phyloP scores from a whole-genome alignment of 2,329 filamentous ascomycete species.

The Trichothecium sympodiale region DNA sequence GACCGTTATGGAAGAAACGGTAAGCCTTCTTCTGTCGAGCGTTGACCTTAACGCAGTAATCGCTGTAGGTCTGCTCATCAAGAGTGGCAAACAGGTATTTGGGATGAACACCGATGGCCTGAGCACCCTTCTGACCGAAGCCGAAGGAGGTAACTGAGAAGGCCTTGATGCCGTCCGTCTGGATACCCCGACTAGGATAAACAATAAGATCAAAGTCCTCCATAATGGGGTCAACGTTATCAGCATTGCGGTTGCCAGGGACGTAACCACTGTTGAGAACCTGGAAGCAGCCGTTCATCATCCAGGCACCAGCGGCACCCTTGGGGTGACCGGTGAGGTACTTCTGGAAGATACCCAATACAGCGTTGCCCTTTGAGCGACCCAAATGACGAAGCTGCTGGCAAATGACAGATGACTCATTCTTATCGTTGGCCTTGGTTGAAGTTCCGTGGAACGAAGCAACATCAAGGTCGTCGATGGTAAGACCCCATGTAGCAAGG shows the following conservation, averaged over 20 bases:
- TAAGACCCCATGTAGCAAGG: slow-evolving; percentile 94
- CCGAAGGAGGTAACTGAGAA: slow-evolving; percentile 99
- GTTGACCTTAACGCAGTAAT: slow-evolving; percentile 81
- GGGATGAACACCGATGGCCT: slow-evolving; percentile 93
- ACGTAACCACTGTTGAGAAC: slow-evolving; percentile 90
- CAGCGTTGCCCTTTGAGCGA: slow-evolving; percentile 89
- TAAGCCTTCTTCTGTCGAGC: slow-evolving; percentile 97
- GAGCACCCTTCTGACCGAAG: slow-evolving; percentile 97
- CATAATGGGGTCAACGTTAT: slow-evolving; percentile 94
- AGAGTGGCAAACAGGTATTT: slow-evolving; percentile 94
- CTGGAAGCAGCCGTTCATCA: slow-evolving; percentile 97
- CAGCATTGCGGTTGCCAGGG: slow-evolving; percentile 93
- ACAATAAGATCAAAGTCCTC: slow-evolving; percentile 97
- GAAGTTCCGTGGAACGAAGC: slow-evolving; percentile 99
- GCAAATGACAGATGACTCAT: slow-evolving; percentile 95
- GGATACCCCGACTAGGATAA: slow-evolving; percentile 87
- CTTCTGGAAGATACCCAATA: slow-evolving; percentile 98
- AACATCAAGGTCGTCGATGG: slow-evolving; percentile 87
- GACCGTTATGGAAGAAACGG: slow-evolving; percentile 94
- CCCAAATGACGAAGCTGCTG: slow-evolving; percentile 92
- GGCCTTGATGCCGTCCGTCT: slow-evolving; percentile 96
- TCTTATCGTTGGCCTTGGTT: slow-evolving; percentile 98
- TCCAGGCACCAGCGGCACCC: slow-evolving; percentile 98
- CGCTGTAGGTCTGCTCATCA: slow-evolving; percentile 69
- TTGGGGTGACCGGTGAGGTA: slow-evolving; percentile 98